These are phyloP conservation scores for Saccharomyces hybrid DNA, from an alignment of 1,139 yeast genomes.

Conservation along the genomic window DNA sequence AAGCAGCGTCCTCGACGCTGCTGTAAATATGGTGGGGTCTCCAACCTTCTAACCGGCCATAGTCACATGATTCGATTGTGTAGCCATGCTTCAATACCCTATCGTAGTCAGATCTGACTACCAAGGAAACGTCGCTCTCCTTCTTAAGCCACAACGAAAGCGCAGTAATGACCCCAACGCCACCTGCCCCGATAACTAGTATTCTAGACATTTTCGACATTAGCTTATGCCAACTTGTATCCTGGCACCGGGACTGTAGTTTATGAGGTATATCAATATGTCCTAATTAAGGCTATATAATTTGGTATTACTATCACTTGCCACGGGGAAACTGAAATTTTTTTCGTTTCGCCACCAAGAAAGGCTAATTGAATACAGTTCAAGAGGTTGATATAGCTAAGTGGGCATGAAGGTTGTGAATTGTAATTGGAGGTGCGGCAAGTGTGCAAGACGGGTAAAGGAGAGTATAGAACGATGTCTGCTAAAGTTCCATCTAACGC, in stretches of 20 bases:
- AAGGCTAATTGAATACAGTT: background rate
- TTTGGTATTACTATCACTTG: background rate
- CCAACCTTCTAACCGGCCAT: constrained; percentile 44
- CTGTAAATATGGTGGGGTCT: constrained; percentile 41
- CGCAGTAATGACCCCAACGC: constrained; percentile 54
- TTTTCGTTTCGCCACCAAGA: constrained; percentile 1
- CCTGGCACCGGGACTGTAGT: background rate
- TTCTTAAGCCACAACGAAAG: constrained; percentile 38
- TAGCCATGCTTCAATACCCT: constrained; percentile 41
- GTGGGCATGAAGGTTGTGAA: background rate
- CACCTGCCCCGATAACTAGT: constrained; percentile 49
- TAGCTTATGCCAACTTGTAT: background rate
- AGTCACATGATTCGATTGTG: constrained; percentile 42
- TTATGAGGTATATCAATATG: background rate
- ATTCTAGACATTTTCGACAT: constrained; percentile 10
- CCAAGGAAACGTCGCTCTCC: constrained; percentile 39
- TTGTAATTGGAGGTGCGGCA: background rate
- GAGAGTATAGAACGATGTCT: constrained; percentile 15
- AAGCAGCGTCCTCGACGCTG: constrained; percentile 37
- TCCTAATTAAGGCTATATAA: background rate
- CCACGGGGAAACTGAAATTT: background rate
- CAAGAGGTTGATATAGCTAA: background rate
- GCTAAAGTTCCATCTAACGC: constrained; percentile 59
- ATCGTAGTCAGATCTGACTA: constrained; percentile 48
- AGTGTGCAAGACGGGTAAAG: background rate